Base-by-base conservation (phyloP, 352 stramenopile genomes). In the Thalassiosira tumida region DNA sequence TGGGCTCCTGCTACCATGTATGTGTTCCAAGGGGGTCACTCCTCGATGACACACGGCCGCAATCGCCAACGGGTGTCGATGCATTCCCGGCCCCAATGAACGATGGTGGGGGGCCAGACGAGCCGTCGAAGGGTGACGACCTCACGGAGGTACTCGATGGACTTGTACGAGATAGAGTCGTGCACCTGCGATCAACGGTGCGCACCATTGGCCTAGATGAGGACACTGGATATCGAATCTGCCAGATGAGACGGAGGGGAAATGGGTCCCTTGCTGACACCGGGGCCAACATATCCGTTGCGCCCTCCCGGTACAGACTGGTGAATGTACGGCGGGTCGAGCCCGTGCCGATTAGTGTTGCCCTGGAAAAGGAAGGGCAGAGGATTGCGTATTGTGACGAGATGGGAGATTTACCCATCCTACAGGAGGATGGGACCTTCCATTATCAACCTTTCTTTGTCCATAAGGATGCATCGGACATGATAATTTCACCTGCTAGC, bases 361-460 rank as follows among this genome's bases (percentile, higher is more conserved):
- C 73, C 15, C 21, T 81, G 1, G 7, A 81, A 2, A 35, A 31
- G 2, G 5, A 43, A 47, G 24, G 7, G 15, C n/a, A n/a, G 21
- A 14, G 2, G 38, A 17, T 2, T 65, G 40, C 65, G 3, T 69
- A 15, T 17, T 81, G 73, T 24, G n/a, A 6, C 2, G 1, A 35
- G 7, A 33, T 26, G 15, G 73, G 73, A 10, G 1, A 43, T 1
- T 5, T 65, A 26, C 73, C 74, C 10, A 67, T 82, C 7, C 10
- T 17, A 1, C 10, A 26, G 26, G 29, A 69, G 0, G 51, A 70
- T 26, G 50, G 50, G 3, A 51, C 35, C 29, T 35, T 72, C 38
- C 38, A 70, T 40, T 70, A 50, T 1, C 74, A 82, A 29, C 29
- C 74, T 33, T 41, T 65, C 35, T 70, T 72, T 43, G 31, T 72